Evolutionary conservation across 768 basidiomycete genomes (phyloP), one percentile per base, ranked within the genome.

Genomic region (Rhizopogon vinicolor): DNA sequence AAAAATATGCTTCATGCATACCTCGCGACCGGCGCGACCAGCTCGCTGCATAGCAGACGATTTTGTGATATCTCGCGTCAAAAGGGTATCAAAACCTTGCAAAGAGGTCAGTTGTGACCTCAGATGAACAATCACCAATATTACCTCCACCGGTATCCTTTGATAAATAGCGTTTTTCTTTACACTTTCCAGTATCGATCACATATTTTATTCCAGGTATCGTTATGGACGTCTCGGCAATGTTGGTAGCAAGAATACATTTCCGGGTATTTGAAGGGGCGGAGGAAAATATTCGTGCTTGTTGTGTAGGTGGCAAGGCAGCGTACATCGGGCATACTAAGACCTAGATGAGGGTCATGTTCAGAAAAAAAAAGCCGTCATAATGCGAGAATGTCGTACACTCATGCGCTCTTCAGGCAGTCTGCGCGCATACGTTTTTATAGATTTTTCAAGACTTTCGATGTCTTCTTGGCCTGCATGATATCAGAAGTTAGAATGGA

Each of bases 161-260:
- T 10, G 86, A 83, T 19, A 96, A 69, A 66, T 87, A 94, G 57
- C 87, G 80, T 72, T 96, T 97, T 74, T 98, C 95, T 70, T 98
- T 99, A 65, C 89, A 91, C 68, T 94, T 89, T 2, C 97, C 97
- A 0, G 93, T 89, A 71, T 99, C 97, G 40, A 99, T 91, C 7
- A 99, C 95, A 69, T 91, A 98, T 63, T 84, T 88, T 54, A 99
- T 86, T 0, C 94, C 94, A 3, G 95, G 93, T 65, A 99, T 97
- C 13, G 97, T 98, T 67, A 99, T 93, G 12, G 90, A 92, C 0
- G 97, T 98, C 71, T 99, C 97, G 10, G 97, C 97, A 56, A 99
- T 95, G 70, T 98, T 99, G 16, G 97, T 99, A 2, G 97, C 89
- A 40, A 99, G 77, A 59, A 99, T 93, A 71, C 94, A 90, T 71